Evolutionary conservation across 208 protist species (phyloP).

Genomic region (Sergeia podlipaevii): DNA sequence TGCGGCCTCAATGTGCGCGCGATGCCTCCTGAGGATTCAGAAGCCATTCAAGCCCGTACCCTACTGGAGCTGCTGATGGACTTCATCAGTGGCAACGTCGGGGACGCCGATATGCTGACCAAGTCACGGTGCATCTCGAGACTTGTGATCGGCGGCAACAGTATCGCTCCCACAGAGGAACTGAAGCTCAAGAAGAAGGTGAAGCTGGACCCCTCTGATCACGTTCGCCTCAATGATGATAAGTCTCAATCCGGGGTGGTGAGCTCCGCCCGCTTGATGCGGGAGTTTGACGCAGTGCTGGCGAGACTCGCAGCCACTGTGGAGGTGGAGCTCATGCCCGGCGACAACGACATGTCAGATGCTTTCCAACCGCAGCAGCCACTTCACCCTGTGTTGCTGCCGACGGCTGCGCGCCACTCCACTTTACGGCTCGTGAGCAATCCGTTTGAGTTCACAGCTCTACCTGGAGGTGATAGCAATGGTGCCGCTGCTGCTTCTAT

Average conservation of each 20-base stretch:
- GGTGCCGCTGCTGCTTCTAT: neutral
- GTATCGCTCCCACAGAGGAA: slow-evolving; percentile 84
- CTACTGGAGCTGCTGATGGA: slow-evolving; percentile 73
- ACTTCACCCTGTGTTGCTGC: slow-evolving; percentile 83
- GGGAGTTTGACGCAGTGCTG: slow-evolving; percentile 66
- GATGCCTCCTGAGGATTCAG: slow-evolving; percentile 9
- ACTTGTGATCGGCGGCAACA: slow-evolving; percentile 84
- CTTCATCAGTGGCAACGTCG: slow-evolving; percentile 72
- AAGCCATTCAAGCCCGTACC: slow-evolving; percentile 19
- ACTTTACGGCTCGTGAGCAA: slow-evolving; percentile 81
- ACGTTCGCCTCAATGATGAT: slow-evolving; percentile 64
- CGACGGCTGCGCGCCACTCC: slow-evolving; percentile 56
- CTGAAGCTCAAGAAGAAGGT: slow-evolving; percentile 83
- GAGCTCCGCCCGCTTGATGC: slow-evolving; percentile 67
- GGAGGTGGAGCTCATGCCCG: slow-evolving; percentile 91
- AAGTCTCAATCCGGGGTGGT: slow-evolving; percentile 23
- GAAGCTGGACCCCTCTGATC: slow-evolving; percentile 80
- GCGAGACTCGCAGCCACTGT: slow-evolving; percentile 54
- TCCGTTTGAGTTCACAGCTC: slow-evolving; percentile 64
- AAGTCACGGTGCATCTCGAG: slow-evolving; percentile 56
- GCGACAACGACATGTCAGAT: slow-evolving; percentile 86
- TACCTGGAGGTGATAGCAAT: neutral
- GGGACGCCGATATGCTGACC: slow-evolving; percentile 30
- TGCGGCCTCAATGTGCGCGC: slow-evolving; percentile 61
- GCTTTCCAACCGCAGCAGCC: slow-evolving; percentile 92